These are phyloP conservation scores for Penicillium rolfsii DNA, from an alignment of 2,329 filamentous ascomycete species.

Conservation along the genomic window DNA sequence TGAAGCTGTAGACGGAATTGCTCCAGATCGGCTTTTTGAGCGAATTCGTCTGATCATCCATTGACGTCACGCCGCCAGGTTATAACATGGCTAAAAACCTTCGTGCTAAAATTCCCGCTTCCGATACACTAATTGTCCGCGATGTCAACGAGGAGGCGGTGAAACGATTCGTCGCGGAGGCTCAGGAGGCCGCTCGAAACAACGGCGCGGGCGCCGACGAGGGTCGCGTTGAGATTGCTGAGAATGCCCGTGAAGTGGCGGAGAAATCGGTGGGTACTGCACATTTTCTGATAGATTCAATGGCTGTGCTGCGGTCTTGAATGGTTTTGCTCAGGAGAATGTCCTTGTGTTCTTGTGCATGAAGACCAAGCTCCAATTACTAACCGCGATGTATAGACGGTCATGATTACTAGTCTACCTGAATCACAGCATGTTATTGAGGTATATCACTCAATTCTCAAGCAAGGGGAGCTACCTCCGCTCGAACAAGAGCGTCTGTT, in stretches of 20 bases:
- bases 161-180: conserved; percentile 61
- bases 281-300: not conserved
- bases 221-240: conserved; percentile 58
- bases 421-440: conserved; percentile 84
- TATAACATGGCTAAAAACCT: conserved; percentile 75
- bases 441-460: conserved; percentile 78
- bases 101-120: conserved; percentile 64
- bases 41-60: not conserved
- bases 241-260: conserved; percentile 63
- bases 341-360: not conserved
- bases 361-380: not conserved
- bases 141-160: conserved; percentile 65
- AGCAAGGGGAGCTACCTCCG: conserved; percentile 55
- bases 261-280: conserved; percentile 64
- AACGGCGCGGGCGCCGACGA: conserved; percentile 38
- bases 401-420: conserved; percentile 84
- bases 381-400: conserved; percentile 62
- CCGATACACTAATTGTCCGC: conserved; percentile 66
- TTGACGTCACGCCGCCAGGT: conserved; percentile 49
- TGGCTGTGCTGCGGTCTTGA: not conserved
- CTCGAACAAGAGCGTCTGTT: conserved; percentile 70
- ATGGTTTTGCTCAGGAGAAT: not conserved
- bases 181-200: conserved; percentile 38
- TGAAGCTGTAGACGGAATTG: not conserved
- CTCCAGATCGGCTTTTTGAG: not conserved